Evolutionary conservation across 2,329 filamentous ascomycete genomes (phyloP).

Genomic region (Tolypocladium endophyticum): DNA sequence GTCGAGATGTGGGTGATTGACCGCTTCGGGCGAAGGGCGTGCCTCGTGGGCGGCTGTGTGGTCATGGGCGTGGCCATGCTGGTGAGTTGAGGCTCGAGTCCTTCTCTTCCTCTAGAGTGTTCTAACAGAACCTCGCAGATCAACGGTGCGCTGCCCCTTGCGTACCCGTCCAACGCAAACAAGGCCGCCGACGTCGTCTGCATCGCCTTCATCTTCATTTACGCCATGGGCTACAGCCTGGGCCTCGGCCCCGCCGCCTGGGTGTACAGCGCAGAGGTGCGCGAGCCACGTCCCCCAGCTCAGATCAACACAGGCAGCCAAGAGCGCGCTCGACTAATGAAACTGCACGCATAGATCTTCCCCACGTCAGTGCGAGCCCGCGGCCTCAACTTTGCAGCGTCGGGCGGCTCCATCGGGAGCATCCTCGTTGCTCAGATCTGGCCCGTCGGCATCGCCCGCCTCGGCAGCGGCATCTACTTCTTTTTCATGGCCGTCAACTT

Average conservation of each 20-base stretch:
- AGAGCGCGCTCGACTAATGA: not conserved
- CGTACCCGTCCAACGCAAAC: slow-evolving; percentile 39
- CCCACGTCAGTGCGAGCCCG: slow-evolving; percentile 45
- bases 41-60: slow-evolving; percentile 35
- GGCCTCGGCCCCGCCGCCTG: slow-evolving; percentile 47
- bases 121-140: slow-evolving; percentile 23
- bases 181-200: slow-evolving; percentile 36
- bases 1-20: slow-evolving; percentile 49
- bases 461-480: slow-evolving; percentile 44
- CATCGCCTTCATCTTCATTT: slow-evolving; percentile 46
- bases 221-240: slow-evolving; percentile 46
- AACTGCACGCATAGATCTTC: slow-evolving; percentile 30
- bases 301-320: not conserved
- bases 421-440: slow-evolving; percentile 44
- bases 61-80: slow-evolving; percentile 44
- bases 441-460: slow-evolving; percentile 39
- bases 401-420: slow-evolving; percentile 43
- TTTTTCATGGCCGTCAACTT: slow-evolving; percentile 35
- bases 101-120: not conserved
- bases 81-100: not conserved
- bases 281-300: not conserved
- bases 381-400: slow-evolving; percentile 44
- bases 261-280: slow-evolving; percentile 48
- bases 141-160: slow-evolving; percentile 40
- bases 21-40: slow-evolving; percentile 35